Percentiles rank a stretch among this genome's conserved stretches.
phyloP scores from a whole-genome alignment of 2,329 filamentous ascomycete genomes.

The Phoma sp. region DNA sequence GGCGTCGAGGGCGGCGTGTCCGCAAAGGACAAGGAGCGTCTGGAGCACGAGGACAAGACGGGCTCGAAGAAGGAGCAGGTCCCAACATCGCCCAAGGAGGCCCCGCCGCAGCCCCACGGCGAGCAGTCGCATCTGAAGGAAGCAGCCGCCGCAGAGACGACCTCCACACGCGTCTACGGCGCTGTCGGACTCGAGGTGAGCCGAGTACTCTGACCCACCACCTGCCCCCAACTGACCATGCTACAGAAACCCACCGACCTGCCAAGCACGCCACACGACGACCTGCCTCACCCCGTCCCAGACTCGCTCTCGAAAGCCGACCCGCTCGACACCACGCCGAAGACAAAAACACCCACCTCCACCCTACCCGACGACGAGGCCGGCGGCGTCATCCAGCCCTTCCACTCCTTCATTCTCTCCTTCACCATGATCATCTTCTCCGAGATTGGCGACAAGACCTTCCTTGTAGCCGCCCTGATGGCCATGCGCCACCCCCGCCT shows the following conservation, averaged over 20 bases:
- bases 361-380: conserved; percentile 54
- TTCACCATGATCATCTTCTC: conserved; percentile 98
- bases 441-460: conserved; percentile 98
- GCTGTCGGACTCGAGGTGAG: conserved; percentile 49
- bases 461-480: conserved; percentile 96
- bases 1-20: conserved; percentile 90
- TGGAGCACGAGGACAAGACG: conserved; percentile 70
- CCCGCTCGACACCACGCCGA: conserved; percentile 51
- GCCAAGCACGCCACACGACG: conserved; percentile 74
- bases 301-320: conserved; percentile 69
- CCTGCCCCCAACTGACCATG: conserved; percentile 19
- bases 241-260: conserved; percentile 79
- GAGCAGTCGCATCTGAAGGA: conserved; percentile 70
- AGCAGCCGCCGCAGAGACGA: conserved; percentile 16
- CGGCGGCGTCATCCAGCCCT: conserved; percentile 74
- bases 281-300: conserved; percentile 74
- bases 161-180: conserved; percentile 37
- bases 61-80: conserved; percentile 74
- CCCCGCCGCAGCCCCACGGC: conserved; percentile 79
- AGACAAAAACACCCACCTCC: conserved; percentile 34
- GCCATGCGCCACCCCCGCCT: conserved; percentile 97
- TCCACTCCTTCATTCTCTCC: conserved; percentile 89
- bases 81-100: conserved; percentile 85
- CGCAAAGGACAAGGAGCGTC: conserved; percentile 80
- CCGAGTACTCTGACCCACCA: neutral